phyloP scores from a whole-genome alignment of 768 basidiomycete species.

The Kwoniella europaea region DNA sequence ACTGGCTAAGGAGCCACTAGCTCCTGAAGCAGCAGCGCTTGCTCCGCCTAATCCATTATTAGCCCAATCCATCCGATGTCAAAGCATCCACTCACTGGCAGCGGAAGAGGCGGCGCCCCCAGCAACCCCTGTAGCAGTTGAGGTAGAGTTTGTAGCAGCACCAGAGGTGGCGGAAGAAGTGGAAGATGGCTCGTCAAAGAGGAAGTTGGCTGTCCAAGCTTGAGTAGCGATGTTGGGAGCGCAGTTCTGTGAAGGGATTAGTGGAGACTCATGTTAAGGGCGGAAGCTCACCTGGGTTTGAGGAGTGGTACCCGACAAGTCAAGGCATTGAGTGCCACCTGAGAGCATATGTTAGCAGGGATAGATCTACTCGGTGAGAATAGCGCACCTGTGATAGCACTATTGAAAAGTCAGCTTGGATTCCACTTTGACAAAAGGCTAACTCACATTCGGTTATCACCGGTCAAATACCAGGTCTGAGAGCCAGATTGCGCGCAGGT shows the following conservation, averaged over 20 bases:
- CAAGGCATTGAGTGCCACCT: conserved; percentile 36
- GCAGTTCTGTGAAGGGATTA: conserved; percentile 20
- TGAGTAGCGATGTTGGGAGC: conserved; percentile 30
- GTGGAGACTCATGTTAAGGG: not conserved
- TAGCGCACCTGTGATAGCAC: conserved; percentile 18
- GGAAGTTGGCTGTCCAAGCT: conserved; percentile 32
- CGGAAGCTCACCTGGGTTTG: conserved; percentile 22
- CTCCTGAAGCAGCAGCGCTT: not conserved
- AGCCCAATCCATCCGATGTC: not conserved
- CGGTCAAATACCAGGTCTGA: conserved; percentile 40
- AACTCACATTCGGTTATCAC: conserved; percentile 35
- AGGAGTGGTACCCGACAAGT: conserved; percentile 18
- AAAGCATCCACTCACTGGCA: conserved; percentile 21
- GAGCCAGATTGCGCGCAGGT: conserved; percentile 20
- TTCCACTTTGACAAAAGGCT: not conserved
- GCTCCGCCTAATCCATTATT: not conserved
- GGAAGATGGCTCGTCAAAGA: conserved; percentile 33
- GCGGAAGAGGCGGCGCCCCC: conserved; percentile 27
- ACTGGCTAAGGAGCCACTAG: not conserved
- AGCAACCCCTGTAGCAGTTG: conserved; percentile 22
- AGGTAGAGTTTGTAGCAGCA: conserved; percentile 1
- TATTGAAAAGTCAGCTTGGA: not conserved
- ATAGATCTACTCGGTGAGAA: not conserved
- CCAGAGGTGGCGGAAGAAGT: conserved; percentile 12
- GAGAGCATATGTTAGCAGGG: not conserved